These are phyloP conservation scores for Prunus padus DNA, from an alignment of 306 rosid species.

Conservation along the genomic window DNA sequence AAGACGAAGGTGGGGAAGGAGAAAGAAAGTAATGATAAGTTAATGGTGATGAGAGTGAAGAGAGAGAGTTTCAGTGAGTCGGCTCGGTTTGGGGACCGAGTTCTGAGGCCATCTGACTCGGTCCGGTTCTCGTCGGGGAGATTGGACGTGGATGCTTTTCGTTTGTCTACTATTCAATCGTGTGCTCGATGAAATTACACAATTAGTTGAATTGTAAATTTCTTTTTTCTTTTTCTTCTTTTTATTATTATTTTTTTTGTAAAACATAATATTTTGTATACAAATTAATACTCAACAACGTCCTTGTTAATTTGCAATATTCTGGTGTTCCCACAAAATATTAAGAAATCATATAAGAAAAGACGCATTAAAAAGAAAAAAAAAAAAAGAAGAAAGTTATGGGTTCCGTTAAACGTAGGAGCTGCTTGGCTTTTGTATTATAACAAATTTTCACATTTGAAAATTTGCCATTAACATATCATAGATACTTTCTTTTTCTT, in stretches of 20 bases:
- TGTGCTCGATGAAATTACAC: neutral
- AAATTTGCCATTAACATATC: too few relatives aligned
- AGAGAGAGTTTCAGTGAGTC: slow-evolving; percentile 40
- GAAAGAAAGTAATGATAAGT: slow-evolving; percentile 13
- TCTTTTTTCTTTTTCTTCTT: neutral
- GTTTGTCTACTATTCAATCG: slow-evolving; percentile 1
- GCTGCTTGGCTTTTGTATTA: too few relatives aligned
- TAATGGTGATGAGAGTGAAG: slow-evolving; percentile 1
- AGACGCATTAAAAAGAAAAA: too few relatives aligned
- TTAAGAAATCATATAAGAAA: too few relatives aligned
- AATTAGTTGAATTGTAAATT: neutral
- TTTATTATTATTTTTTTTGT: neutral
- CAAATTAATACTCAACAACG: too few relatives aligned
- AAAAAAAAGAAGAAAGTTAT: too few relatives aligned
- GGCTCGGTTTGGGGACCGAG: slow-evolving; percentile 40
- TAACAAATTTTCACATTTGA: too few relatives aligned
- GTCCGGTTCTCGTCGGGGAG: slow-evolving; percentile 52
- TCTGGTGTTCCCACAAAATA: too few relatives aligned
- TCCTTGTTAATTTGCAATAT: too few relatives aligned
- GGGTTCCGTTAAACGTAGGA: too few relatives aligned
- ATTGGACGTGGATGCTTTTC: slow-evolving; percentile 20
- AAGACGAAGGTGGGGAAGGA: slow-evolving; percentile 33
- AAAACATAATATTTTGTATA: too few relatives aligned
- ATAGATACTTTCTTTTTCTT: too few relatives aligned
- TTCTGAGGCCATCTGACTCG: slow-evolving; percentile 27